Base-by-base conservation (phyloP, 202 grass and related monocot genomes). In the Sporobolus alterniflorus region DNA sequence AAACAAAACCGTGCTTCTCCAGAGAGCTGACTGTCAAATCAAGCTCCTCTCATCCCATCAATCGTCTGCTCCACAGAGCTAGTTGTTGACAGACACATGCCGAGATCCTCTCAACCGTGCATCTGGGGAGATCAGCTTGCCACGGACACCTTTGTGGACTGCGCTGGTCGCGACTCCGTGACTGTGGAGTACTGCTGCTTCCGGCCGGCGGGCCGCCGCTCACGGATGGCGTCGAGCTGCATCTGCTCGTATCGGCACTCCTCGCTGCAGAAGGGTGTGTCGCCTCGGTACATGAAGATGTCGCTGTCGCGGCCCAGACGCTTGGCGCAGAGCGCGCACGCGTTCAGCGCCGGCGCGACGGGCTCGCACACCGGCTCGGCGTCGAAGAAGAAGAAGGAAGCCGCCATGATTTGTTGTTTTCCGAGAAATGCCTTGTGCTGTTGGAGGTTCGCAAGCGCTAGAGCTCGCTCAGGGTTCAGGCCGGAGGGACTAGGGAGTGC, bases 191-290 rank as follows among this genome's bases (percentile, higher is more conserved):
- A 8, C 36, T 4, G 4, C 36, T 39, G 36, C 36, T 8, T 39
- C 36, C 36, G 36, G 36, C 6, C 36, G 36, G 36, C 8, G 4
- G 21, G 6, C 17, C 30, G 26, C 76, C 83, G 70, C 6, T 64
- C 75, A 13, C 32, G 48, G 15, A 67, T 43, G 51, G 83, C 74
- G 81, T 97, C 92, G 73, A 88, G 75, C 60, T 89, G 83, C 71
- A 97, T 94, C 90, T 93, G 92, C 83, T 88, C 90, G 76, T 89
- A 43, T 6, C 95, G 82, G 79, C 95, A 97, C 24, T 94, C 95
- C 80, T 94, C 88, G 86, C 90, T 97, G 79, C 95, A 97, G 92
- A 98, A 98, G 12, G 95, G 95, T 1, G 83, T 86, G 83, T 94
- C 91, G 7, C 88, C 91, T 21, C 46, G 76, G 90, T 96, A 96